These are phyloP conservation scores for Magnusiomyces ingens DNA, from an alignment of 1,139 yeast species.

Conservation along the genomic window DNA sequence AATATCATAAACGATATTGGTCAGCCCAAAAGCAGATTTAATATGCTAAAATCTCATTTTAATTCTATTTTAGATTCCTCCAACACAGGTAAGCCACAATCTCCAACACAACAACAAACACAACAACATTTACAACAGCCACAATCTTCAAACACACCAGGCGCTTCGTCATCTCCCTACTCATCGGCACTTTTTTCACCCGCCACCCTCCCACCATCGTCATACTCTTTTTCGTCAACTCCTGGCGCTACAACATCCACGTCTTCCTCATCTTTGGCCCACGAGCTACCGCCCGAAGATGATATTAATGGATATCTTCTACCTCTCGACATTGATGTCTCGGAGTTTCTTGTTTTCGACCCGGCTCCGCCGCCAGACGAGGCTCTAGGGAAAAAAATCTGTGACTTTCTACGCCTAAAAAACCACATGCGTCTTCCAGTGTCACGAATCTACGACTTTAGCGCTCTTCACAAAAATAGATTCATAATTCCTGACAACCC, in stretches of 20 bases:
- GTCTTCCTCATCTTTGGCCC: no score
- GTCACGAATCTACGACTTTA: not conserved
- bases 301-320: not conserved
- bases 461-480: not conserved
- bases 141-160: no score
- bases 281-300: not conserved
- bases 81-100: not conserved
- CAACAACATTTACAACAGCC: not conserved
- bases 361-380: not conserved
- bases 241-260: no score
- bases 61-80: not conserved
- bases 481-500: not conserved
- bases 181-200: not conserved
- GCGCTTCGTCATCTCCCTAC: not conserved
- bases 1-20: not conserved
- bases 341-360: not conserved
- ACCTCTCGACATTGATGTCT: constrained; percentile 4
- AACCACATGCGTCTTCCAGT: constrained; percentile 4
- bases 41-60: not conserved
- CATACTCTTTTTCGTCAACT: no score
- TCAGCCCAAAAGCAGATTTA: not conserved
- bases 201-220: no score
- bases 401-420: not conserved
- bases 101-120: not conserved
- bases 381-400: not conserved